Evolutionary conservation across 805 yeast species (phyloP).

Genomic region (Huiozyma naganishii): DNA sequence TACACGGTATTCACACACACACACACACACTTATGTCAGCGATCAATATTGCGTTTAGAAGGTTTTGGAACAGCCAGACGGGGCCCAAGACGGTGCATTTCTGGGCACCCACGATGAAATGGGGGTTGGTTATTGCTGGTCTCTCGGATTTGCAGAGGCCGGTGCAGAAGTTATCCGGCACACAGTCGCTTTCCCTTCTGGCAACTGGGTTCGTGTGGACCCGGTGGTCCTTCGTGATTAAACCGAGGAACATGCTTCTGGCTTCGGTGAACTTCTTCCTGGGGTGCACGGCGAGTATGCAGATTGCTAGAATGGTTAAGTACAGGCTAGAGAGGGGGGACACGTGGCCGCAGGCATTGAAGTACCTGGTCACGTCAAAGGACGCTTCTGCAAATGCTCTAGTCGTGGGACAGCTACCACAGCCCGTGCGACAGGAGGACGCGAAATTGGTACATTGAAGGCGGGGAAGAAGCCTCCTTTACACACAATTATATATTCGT

Average conservation of each 20-base stretch:
- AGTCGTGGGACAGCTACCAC: too few relatives aligned
- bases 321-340: slow-evolving; percentile 63
- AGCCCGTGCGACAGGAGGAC: too few relatives aligned
- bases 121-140: slow-evolving; percentile 92
- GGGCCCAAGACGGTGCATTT: slow-evolving; percentile 97
- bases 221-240: slow-evolving; percentile 91
- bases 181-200: slow-evolving; percentile 53
- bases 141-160: slow-evolving; percentile 80
- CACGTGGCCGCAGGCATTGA: slow-evolving; percentile 40
- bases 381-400: neutral
- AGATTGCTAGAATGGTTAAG: slow-evolving; percentile 56
- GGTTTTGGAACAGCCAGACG: slow-evolving; percentile 74
- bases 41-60: slow-evolving; percentile 35
- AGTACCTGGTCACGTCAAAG: slow-evolving; percentile 36
- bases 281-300: slow-evolving; percentile 82
- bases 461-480: too few relatives aligned
- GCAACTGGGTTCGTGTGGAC: slow-evolving; percentile 97
- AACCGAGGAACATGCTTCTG: slow-evolving; percentile 73
- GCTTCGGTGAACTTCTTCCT: slow-evolving; percentile 93
- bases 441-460: too few relatives aligned
- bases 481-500: too few relatives aligned
- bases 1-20: neutral
- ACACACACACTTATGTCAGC: slow-evolving; percentile 8
- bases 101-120: slow-evolving; percentile 74
- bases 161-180: slow-evolving; percentile 81